Conservation (phyloP, 768 basidiomycete genomes). For the Rhizopogon salebrosus region DNA sequence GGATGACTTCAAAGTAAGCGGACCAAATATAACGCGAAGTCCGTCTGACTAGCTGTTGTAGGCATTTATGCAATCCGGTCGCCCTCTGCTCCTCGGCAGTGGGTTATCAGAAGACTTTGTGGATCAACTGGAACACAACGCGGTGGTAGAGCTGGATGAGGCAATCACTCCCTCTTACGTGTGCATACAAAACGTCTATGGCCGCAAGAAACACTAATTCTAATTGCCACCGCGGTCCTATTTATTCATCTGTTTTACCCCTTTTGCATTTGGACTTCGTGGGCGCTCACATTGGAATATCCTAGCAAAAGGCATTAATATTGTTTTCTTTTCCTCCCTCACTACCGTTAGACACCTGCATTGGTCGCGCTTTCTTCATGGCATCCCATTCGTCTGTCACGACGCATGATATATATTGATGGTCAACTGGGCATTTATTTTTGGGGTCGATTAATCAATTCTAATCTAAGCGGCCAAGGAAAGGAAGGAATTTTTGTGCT, state of each 20-base stretch:
- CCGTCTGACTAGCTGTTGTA: slow-evolving; percentile 19
- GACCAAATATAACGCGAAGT: background rate
- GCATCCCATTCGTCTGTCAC: slow-evolving; percentile 1
- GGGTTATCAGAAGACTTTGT: slow-evolving; percentile 53
- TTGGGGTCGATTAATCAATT: background rate
- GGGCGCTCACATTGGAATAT: slow-evolving; percentile 16
- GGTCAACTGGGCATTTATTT: background rate
- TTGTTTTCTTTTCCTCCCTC: slow-evolving; percentile 11
- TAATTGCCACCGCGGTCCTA: slow-evolving; percentile 2
- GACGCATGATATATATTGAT: background rate
- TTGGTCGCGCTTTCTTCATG: background rate
- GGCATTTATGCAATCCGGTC: slow-evolving; percentile 60
- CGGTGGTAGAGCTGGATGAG: slow-evolving; percentile 46
- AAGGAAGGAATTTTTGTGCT: background rate
- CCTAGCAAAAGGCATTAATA: slow-evolving; percentile 12
- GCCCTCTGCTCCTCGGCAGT: slow-evolving; percentile 62
- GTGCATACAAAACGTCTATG: slow-evolving; percentile 57
- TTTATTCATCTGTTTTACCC: background rate
- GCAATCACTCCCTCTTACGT: slow-evolving; percentile 45
- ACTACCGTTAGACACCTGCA: slow-evolving; percentile 5
- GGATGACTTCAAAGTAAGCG: slow-evolving; percentile 53
- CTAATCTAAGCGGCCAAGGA: background rate
- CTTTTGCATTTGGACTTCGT: slow-evolving; percentile 6
- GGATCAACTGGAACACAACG: slow-evolving; percentile 46
- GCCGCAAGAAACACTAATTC: slow-evolving; percentile 28